Evolutionary conservation across 108 stramenopile genomes (phyloP).

Genomic region (Pseudonitzschia multiseries): DNA sequence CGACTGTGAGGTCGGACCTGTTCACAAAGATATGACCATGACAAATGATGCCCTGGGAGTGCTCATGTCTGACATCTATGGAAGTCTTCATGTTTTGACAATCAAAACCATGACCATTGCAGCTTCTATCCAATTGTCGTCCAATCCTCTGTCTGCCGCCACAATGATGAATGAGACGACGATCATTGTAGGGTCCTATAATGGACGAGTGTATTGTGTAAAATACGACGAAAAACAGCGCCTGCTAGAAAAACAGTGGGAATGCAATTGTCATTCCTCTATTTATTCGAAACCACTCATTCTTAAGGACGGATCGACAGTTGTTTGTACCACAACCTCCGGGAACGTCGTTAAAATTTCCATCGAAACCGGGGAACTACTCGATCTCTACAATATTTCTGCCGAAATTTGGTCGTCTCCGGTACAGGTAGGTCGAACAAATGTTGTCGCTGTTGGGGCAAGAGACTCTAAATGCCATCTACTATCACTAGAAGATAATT

Average conservation of each 20-base stretch:
- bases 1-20: conserved; percentile 26
- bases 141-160: conserved; percentile 21
- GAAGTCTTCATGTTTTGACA: conserved; percentile 23
- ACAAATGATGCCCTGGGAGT: background rate
- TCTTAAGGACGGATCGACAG: background rate
- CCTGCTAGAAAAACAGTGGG: conserved; percentile 23
- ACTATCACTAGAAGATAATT: background rate
- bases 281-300: conserved; percentile 25
- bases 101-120: background rate
- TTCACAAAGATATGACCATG: conserved; percentile 22
- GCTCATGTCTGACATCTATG: conserved; percentile 27
- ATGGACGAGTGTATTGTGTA: conserved; percentile 29
- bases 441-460: conserved; percentile 7
- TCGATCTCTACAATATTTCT: background rate
- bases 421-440: background rate
- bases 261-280: conserved; percentile 8
- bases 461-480: conserved; percentile 15
- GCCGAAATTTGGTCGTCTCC: conserved; percentile 18
- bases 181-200: conserved; percentile 33
- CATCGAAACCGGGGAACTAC: conserved; percentile 2
- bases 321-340: conserved; percentile 30
- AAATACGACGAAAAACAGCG: background rate
- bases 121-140: conserved; percentile 16
- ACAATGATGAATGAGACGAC: conserved; percentile 7
- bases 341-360: conserved; percentile 26